These are phyloP conservation scores for Phytophthora palmivora DNA, from an alignment of 352 stramenopile genomes.

Conservation along the genomic window DNA sequence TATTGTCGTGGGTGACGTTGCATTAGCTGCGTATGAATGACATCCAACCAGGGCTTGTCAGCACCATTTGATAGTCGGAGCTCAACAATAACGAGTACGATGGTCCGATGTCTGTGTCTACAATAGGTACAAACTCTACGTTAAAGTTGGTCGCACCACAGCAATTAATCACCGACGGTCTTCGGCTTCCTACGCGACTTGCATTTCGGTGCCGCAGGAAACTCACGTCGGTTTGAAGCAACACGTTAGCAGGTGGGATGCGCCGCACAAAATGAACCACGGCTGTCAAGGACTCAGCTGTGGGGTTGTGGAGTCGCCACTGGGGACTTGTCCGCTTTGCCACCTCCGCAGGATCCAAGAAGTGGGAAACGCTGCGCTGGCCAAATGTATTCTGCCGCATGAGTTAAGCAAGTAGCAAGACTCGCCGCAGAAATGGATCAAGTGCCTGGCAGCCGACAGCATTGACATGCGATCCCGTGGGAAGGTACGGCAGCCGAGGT, in stretches of 20 bases:
- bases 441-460: not conserved
- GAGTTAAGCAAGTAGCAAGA: not conserved
- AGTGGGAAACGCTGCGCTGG: too few relatives aligned
- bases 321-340: not conserved
- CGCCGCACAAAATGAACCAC: not conserved
- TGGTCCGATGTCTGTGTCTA: not conserved
- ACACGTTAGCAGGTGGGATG: conserved; percentile 1
- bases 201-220: not conserved
- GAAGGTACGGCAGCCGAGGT: conserved; percentile 7
- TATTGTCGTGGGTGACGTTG: not conserved
- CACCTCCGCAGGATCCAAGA: too few relatives aligned
- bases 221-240: not conserved
- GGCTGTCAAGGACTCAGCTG: conserved; percentile 3
- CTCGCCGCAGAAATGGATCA: not conserved
- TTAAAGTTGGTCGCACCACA: not conserved
- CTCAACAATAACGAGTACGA: not conserved
- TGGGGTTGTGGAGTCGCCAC: not conserved
- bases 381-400: not conserved
- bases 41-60: not conserved
- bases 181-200: not conserved
- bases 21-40: too few relatives aligned
- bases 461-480: conserved; percentile 21
- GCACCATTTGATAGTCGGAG: not conserved
- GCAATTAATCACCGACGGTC: not conserved
- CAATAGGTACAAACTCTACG: too few relatives aligned